These are phyloP conservation scores for Orbilia oligospora DNA, from an alignment of 2,329 filamentous ascomycete genomes.

Conservation along the genomic window DNA sequence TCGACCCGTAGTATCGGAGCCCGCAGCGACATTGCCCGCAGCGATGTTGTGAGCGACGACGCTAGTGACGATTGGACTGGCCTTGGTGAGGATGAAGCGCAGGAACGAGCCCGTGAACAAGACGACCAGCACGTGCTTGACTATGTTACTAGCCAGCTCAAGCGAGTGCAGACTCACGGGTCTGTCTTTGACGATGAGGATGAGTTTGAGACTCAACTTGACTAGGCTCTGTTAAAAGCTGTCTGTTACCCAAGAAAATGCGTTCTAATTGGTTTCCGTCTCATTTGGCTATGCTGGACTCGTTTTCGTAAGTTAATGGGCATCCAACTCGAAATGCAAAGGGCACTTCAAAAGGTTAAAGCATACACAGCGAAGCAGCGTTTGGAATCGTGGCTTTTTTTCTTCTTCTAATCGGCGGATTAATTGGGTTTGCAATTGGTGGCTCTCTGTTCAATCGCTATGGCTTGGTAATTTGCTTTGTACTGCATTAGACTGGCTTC, in stretches of 20 bases:
- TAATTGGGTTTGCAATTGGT: constrained; percentile 26
- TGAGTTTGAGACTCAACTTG: constrained; percentile 75
- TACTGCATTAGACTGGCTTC: constrained; percentile 37
- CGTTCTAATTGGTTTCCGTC: constrained; percentile 15
- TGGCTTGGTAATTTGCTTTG: constrained; percentile 37
- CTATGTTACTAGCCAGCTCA: constrained; percentile 86
- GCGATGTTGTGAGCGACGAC: constrained; percentile 77
- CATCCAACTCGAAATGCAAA: neutral
- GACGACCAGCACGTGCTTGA: constrained; percentile 80
- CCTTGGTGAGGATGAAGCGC: constrained; percentile 71
- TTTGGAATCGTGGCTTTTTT: constrained; percentile 7
- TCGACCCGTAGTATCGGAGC: constrained; percentile 88
- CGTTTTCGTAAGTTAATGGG: neutral
- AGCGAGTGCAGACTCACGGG: constrained; percentile 77
- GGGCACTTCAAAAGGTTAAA: constrained; percentile 3
- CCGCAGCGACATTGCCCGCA: constrained; percentile 69
- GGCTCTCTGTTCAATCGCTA: constrained; percentile 19
- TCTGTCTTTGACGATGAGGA: constrained; percentile 71
- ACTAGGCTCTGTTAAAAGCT: constrained; percentile 64
- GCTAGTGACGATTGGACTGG: constrained; percentile 70
- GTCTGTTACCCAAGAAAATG: constrained; percentile 10
- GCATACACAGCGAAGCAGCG: constrained; percentile 15
- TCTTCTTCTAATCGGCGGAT: constrained; percentile 14
- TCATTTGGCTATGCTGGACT: constrained; percentile 2
- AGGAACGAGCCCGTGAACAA: constrained; percentile 71